These are phyloP conservation scores for Cercophora newfieldiana DNA, from an alignment of 495 filamentous ascomycete genomes.

Conservation along the genomic window DNA sequence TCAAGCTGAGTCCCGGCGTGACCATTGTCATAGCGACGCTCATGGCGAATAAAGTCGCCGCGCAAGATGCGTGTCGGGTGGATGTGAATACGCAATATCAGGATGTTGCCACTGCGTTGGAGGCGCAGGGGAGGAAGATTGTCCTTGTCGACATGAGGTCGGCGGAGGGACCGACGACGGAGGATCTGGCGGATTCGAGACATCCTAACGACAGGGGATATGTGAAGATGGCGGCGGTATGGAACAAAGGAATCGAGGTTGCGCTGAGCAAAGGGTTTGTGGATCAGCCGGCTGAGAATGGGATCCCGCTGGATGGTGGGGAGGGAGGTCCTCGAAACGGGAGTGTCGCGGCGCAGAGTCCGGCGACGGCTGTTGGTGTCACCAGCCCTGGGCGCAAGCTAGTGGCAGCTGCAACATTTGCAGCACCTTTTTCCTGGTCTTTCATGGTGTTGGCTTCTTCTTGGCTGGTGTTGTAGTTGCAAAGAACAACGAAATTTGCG, in stretches of 20 bases:
- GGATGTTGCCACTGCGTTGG: constrained; percentile 29
- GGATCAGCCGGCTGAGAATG: constrained; percentile 33
- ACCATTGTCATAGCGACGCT: constrained; percentile 51
- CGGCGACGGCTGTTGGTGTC: too few species aligned
- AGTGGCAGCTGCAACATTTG: too few species aligned
- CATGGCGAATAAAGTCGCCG: constrained; percentile 40
- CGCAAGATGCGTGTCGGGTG: constrained; percentile 38
- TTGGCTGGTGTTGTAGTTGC: too few species aligned
- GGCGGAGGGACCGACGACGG: constrained; percentile 23
- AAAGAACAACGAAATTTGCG: too few species aligned
- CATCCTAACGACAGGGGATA: constrained; percentile 52
- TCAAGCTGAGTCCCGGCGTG: constrained; percentile 36
- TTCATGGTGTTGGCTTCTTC: too few species aligned
- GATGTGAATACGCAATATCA: constrained; percentile 39
- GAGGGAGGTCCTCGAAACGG: too few species aligned
- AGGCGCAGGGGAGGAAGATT: constrained; percentile 24
- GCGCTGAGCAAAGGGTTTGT: constrained; percentile 41
- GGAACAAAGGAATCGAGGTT: constrained; percentile 40
- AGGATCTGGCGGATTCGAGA: constrained; percentile 29
- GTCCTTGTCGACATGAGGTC: constrained; percentile 35
- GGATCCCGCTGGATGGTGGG: constrained; percentile 33
- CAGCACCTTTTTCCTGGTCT: too few species aligned
- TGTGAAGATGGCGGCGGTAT: constrained; percentile 48
- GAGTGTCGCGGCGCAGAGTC: too few species aligned
- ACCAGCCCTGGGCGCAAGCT: too few species aligned